Conservation (phyloP, 805 yeast genomes). For the Wickerhamomyces chambardii region DNA sequence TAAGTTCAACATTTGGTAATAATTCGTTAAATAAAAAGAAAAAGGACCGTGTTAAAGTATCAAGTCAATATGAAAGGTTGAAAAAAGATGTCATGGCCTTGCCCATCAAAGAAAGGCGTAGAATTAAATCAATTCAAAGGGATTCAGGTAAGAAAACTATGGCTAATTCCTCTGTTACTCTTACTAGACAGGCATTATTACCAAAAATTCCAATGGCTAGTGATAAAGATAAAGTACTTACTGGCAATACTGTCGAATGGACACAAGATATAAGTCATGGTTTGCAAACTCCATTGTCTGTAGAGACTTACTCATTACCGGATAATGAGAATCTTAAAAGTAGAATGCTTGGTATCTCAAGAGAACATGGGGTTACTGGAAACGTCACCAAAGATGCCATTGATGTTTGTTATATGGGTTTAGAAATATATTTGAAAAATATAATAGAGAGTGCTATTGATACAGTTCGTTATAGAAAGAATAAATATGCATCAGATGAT, state of each 20-base stretch:
- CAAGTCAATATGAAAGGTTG: constrained; percentile 72
- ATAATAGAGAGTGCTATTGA: constrained; percentile 70
- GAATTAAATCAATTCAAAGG: constrained; percentile 75
- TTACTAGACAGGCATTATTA: constrained; percentile 46
- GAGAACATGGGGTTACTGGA: constrained; percentile 87
- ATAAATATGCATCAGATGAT: constrained; percentile 28
- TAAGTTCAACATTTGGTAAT: constrained; percentile 39
- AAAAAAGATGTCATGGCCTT: constrained; percentile 82
- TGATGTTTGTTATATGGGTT: constrained; percentile 71
- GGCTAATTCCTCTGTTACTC: constrained; percentile 58
- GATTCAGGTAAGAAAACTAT: constrained; percentile 76
- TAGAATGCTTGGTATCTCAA: constrained; percentile 70
- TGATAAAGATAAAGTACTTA: constrained; percentile 18
- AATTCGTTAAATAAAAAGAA: constrained; percentile 37
- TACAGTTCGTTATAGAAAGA: constrained; percentile 52
- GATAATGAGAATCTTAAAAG: constrained; percentile 62
- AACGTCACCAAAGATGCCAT: constrained; percentile 67
- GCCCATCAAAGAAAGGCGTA: constrained; percentile 74
- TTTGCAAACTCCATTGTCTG: constrained; percentile 68
- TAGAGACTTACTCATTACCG: constrained; percentile 76
- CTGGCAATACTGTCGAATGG: constrained; percentile 61
- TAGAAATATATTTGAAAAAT: constrained; percentile 72
- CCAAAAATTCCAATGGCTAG: constrained; percentile 78
- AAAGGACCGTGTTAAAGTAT: constrained; percentile 36
- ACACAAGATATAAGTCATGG: constrained; percentile 89